A percentile compares a stretch with the other conserved stretches of the same genome.
These are phyloP conservation scores for Cystobasidium tubakii DNA, from an alignment of 768 basidiomycete species.

Conservation along the genomic window DNA sequence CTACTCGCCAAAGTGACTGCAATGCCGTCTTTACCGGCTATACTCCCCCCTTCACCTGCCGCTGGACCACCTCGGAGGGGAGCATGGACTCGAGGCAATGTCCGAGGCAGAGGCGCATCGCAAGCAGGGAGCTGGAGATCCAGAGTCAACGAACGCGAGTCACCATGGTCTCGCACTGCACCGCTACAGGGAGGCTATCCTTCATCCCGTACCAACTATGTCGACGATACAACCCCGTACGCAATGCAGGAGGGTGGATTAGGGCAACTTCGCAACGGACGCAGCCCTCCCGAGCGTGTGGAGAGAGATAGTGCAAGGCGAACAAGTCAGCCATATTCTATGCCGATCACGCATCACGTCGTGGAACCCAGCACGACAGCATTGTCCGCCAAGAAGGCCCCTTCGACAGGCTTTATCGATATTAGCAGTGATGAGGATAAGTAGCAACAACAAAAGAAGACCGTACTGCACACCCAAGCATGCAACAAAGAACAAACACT, in stretches of 20 bases:
- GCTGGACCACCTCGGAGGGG: not conserved
- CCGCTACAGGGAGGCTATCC: not conserved
- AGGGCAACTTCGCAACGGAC: not conserved
- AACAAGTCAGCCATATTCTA: not conserved
- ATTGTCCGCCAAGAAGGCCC: not conserved
- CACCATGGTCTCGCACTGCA: not conserved
- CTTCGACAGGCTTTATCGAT: not conserved
- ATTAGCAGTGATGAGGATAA: constrained; percentile 5
- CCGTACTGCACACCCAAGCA: too few species aligned
- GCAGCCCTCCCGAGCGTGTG: not conserved
- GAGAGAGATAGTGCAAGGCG: not conserved
- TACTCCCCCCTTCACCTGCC: not conserved
- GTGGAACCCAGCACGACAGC: not conserved
- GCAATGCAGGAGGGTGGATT: not conserved
- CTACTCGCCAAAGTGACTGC: not conserved
- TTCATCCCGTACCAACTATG: not conserved
- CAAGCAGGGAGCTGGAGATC: not conserved
- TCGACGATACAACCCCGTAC: too few species aligned
- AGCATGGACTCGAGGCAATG: not conserved
- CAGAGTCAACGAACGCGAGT: not conserved
- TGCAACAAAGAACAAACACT: too few species aligned
- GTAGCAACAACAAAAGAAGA: constrained; percentile 1
- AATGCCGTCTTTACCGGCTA: not conserved
- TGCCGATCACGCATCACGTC: not conserved
- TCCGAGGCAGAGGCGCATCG: not conserved